Evolutionary conservation across 306 rosid species (phyloP), one percentile per base, ranked within the genome.

Genomic region (Trifolium pratense): DNA sequence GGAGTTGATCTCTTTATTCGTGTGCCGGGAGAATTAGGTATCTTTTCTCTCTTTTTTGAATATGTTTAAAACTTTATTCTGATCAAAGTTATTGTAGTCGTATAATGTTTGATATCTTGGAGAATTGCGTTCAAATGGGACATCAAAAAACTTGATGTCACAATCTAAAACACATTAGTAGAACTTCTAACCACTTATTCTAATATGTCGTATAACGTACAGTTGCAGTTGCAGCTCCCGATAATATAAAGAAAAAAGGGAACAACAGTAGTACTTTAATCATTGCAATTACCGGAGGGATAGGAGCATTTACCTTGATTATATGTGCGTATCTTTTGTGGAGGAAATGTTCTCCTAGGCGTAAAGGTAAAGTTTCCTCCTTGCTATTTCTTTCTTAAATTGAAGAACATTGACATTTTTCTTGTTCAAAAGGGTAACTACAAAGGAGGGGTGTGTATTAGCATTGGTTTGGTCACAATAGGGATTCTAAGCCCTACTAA

Each of bases 1-100:
- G 83, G 85, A 15, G 76, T 71, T 51, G 85, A 81, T 66, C 83
- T 84, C 53, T 81, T 63, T 66, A 21, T 81, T 12, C 81, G 85
- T 16, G 45, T 81, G 6, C 71, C 83, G 3, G 26, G 77, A 11
- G 70, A 78, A 31, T 73, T 74, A 1, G 60, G 87, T 84, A 63
- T 8, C 7, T 46, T 20, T 42, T 14, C 3, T 10, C 3, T 10
- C 12, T 7, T 1, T 26, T 26, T 26, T 26, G 3, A 26, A 26
- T 3, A 26, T 26, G 0, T 26, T 34, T 1, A 34, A 6, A 1
- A 34, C 6, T 6, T 5, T 34, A 34, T 5, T 6, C 9, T 5
- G 1, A 34, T 34, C 37, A 34, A 32, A 5, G 36, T 32, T 32
- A 34, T 26, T 3, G 31, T 3, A 26, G 31, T 21, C 31, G 4